Percentiles rank a stretch among this genome's conserved stretches.
These are phyloP conservation scores for Aspergillus sergii DNA, from an alignment of 2,329 filamentous ascomycete genomes.

Conservation along the genomic window DNA sequence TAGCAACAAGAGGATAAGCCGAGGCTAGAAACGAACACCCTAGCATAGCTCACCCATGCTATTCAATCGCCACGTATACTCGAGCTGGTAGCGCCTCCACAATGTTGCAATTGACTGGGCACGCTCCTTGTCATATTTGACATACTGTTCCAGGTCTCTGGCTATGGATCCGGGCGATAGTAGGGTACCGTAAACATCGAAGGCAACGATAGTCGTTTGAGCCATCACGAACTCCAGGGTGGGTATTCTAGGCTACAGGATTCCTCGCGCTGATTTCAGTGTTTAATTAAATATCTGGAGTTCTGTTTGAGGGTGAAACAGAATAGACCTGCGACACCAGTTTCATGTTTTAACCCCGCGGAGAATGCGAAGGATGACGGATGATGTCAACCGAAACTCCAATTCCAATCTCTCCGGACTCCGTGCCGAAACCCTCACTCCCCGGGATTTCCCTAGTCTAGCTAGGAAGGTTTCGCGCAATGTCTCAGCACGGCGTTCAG, in stretches of 20 bases:
- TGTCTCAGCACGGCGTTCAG: not conserved
- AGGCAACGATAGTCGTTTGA: conserved; percentile 59
- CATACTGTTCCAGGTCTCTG: conserved; percentile 58
- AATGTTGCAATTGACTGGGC: conserved; percentile 59
- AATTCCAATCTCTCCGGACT: not conserved
- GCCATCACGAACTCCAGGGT: conserved; percentile 20
- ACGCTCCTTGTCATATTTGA: conserved; percentile 55
- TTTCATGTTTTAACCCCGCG: not conserved
- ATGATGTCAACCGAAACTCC: not conserved
- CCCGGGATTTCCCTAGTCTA: not conserved
- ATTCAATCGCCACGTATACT: conserved; percentile 76
- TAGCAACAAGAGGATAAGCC: conserved; percentile 33
- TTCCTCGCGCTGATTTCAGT: not conserved
- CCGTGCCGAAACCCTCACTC: not conserved
- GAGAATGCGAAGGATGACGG: not conserved
- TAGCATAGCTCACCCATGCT: conserved; percentile 64
- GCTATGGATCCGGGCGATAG: conserved; percentile 72
- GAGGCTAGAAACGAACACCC: conserved; percentile 5
- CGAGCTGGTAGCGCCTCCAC: conserved; percentile 72
- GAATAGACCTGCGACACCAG: not conserved
- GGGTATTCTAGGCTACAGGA: conserved; percentile 2
- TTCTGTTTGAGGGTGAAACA: not conserved
- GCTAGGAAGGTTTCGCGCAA: not conserved
- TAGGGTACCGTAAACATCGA: conserved; percentile 76
- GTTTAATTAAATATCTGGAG: not conserved